Conservation (phyloP, 148 eudicot genomes). For the Cornus suecica region DNA sequence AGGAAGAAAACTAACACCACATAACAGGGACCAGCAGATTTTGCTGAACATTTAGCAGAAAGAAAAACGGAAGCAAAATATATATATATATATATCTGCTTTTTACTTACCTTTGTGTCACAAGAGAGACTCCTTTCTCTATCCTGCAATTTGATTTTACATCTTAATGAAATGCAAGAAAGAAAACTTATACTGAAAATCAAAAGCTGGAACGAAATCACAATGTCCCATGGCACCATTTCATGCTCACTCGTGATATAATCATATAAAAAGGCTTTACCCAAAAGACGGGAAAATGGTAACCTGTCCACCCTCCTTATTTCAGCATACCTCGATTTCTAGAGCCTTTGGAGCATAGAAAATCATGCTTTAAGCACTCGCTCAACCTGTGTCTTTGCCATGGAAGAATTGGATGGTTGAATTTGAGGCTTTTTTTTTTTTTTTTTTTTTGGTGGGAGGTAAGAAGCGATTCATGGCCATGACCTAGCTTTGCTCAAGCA, state of each 20-base stretch:
- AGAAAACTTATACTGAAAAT: no score
- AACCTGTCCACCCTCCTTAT: not conserved
- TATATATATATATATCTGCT: no score
- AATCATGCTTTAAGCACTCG: not conserved
- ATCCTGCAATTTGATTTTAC: no score
- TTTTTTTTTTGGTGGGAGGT: not conserved
- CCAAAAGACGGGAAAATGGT: constrained; percentile 5
- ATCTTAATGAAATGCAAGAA: no score
- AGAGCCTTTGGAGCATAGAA: constrained; percentile 5
- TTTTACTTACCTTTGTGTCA: no score
- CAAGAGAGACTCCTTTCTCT: no score
- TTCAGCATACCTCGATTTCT: not conserved
- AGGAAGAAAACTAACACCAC: no score
- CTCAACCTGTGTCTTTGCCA: not conserved
- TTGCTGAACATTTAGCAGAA: no score
- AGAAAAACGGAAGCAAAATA: no score
- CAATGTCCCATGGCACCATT: not conserved
- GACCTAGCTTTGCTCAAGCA: not conserved
- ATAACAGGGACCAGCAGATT: no score
- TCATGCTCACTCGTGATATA: not conserved
- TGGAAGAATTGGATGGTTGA: not conserved
- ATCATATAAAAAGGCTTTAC: not conserved
- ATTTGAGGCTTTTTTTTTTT: not conserved
- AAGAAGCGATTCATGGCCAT: not conserved
- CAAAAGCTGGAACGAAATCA: no score